Percentiles rank a stretch among this genome's conserved stretches.
phyloP scores from a whole-genome alignment of 2,329 filamentous ascomycete genomes.

The Trichophyton equinum region DNA sequence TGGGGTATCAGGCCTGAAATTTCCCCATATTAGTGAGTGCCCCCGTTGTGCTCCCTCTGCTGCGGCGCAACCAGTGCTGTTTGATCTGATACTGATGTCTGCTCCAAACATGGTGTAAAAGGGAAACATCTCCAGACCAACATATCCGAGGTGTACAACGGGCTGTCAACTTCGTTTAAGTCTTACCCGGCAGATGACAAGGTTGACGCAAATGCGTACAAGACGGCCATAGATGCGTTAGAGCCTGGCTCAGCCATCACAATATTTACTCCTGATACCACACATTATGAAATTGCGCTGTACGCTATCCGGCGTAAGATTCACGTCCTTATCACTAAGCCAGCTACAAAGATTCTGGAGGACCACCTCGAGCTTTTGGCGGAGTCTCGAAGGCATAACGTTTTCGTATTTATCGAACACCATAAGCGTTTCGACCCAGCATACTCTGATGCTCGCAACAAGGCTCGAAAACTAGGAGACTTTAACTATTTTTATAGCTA shows the following conservation, averaged over 20 bases:
- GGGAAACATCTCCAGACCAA: constrained; percentile 76
- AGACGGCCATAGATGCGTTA: constrained; percentile 72
- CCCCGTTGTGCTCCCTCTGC: constrained; percentile 11
- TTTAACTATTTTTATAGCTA: constrained; percentile 99
- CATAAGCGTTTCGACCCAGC: constrained; percentile 94
- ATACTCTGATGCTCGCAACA: constrained; percentile 74
- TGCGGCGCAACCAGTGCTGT: neutral
- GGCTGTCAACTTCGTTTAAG: constrained; percentile 71
- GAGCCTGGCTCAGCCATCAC: constrained; percentile 77
- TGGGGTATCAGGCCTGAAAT: constrained; percentile 77
- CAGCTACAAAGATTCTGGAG: constrained; percentile 70
- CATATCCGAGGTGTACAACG: constrained; percentile 78
- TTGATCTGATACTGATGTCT: neutral
- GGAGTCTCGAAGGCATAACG: constrained; percentile 58
- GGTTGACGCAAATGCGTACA: constrained; percentile 70
- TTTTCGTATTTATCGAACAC: constrained; percentile 89
- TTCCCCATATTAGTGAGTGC: constrained; percentile 69
- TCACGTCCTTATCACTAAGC: constrained; percentile 90
- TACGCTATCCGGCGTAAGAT: constrained; percentile 81
- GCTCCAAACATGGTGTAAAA: constrained; percentile 22
- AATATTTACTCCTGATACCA: constrained; percentile 90
- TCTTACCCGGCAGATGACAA: constrained; percentile 67
- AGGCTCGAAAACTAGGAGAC: constrained; percentile 65
- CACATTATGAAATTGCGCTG: constrained; percentile 80
- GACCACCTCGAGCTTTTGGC: constrained; percentile 67